Evolutionary conservation across 306 rosid species (phyloP), one percentile per base, ranked within the genome.

Genomic region (Quercus alba): DNA sequence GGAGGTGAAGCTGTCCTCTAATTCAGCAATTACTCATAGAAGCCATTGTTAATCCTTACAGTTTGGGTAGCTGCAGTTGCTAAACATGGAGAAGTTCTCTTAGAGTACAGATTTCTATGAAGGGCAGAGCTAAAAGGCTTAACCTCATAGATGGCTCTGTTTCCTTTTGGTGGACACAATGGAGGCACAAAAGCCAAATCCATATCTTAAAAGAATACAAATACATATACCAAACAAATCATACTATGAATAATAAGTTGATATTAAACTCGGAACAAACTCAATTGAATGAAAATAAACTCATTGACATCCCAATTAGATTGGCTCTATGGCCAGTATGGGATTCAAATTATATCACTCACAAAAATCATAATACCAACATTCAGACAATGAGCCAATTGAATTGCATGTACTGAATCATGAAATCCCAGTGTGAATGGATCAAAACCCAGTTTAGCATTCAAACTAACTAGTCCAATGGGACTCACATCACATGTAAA

Each of bases 141-240:
- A 23, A 78, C 26, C 77, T 66, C 74, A 67, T 28, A 28, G 13
- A 74, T 81, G 71, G 63, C 71, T 77, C 78, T 83, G 57, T 70
- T 75, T 56, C 83, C 85, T n/a, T 64, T 51, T 6, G 79, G 64
- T 55, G 75, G 77, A 68, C 30, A 78, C 28, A 81, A 56, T 13
- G 73, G 44, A 54, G 87, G 86, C 38, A 52, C 77, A 68, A 84
- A 78, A 74, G 82, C 76, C 83, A 90, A n/a, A 1, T 85, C 85
- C 92, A 88, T 90, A 58, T 44, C 78, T 71, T 59, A 70, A 21
- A 35, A 35, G 1, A 23, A 23, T 23, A 23, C 25, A 35, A 35
- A 33, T 33, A 33, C 6, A 33, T 10, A 68, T 70, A 18, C 28
- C 0, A 26, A 26, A n/a, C 20, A 6, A 28, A 64, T 23, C 25